These are phyloP conservation scores for Rhizopus stolonifer DNA, from an alignment of 371 early-diverging fungal genomes.

Conservation along the genomic window DNA sequence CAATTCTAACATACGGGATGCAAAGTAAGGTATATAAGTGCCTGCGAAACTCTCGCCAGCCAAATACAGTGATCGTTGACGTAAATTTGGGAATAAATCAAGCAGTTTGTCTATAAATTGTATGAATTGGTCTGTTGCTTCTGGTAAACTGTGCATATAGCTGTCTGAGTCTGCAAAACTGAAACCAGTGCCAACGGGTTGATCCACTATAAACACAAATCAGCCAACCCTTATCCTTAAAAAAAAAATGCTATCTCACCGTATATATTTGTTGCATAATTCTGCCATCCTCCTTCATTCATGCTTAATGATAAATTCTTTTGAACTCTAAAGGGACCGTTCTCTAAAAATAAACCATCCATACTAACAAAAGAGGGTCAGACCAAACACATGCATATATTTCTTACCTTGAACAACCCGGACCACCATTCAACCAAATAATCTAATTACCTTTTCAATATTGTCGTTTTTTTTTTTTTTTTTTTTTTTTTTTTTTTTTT, in stretches of 20 bases:
- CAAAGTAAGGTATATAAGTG: slow-evolving; percentile 82
- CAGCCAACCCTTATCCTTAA: neutral
- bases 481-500: neutral
- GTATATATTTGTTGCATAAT: slow-evolving; percentile 70
- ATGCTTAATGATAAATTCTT: slow-evolving; percentile 45
- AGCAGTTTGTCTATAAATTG: slow-evolving; percentile 66
- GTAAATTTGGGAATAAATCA: slow-evolving; percentile 59
- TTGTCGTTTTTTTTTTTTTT: neutral
- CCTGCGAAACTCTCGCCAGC: slow-evolving; percentile 90
- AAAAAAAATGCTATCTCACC: slow-evolving; percentile 36
- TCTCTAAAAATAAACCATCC: slow-evolving; percentile 86
- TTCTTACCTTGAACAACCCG: slow-evolving; percentile 46
- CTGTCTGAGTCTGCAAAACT: slow-evolving; percentile 52
- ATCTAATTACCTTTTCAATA: too few species aligned
- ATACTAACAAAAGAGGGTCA: slow-evolving; percentile 65
- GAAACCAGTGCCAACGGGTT: slow-evolving; percentile 86
- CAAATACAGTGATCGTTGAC: slow-evolving; percentile 64
- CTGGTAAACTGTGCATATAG: slow-evolving; percentile 36
- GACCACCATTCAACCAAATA: slow-evolving; percentile 89
- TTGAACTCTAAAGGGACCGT: slow-evolving; percentile 72
- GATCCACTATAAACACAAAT: slow-evolving; percentile 67
- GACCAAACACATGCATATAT: too few species aligned
- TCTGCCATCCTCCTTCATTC: slow-evolving; percentile 69
- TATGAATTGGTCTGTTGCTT: slow-evolving; percentile 58
- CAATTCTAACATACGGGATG: slow-evolving; percentile 51